A percentile compares a stretch with the other conserved stretches of the same genome.
Conservation (phyloP, 2,329 filamentous ascomycete genomes). For the Tricladium varicosporioides region DNA sequence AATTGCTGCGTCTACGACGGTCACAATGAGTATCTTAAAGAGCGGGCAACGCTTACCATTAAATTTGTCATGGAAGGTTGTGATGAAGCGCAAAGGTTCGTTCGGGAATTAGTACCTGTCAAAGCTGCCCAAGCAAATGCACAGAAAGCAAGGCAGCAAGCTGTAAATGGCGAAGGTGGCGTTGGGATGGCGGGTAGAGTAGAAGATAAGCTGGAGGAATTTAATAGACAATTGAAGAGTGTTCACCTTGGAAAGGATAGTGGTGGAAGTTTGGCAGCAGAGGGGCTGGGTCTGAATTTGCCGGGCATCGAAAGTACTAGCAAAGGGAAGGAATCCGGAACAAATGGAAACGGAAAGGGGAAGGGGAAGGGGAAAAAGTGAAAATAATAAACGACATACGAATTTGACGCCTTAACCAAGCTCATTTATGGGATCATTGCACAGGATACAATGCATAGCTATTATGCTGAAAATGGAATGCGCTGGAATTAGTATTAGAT, state of each 20-base stretch:
- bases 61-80: constrained; percentile 79
- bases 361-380: constrained; percentile 6
- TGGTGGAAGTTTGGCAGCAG: not conserved
- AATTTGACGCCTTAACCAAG: too few species aligned
- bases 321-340: not conserved
- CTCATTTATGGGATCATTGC: too few species aligned
- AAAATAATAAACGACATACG: too few species aligned
- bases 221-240: not conserved
- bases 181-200: not conserved
- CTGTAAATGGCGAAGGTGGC: not conserved
- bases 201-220: not conserved
- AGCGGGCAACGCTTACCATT: constrained; percentile 85
- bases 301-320: not conserved
- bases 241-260: not conserved
- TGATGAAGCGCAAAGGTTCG: constrained; percentile 68
- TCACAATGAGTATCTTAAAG: constrained; percentile 90
- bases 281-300: too few species aligned
- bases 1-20: constrained; percentile 91
- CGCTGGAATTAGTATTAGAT: too few species aligned
- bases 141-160: constrained; percentile 9
- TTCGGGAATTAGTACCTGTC: constrained; percentile 50
- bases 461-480: too few species aligned
- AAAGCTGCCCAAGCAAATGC: constrained; percentile 26
- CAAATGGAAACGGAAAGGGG: constrained; percentile 2
- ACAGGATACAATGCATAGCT: too few species aligned